Evolutionary conservation across 2,329 filamentous ascomycete species (phyloP), one percentile per base, ranked within the genome.

Genomic region (Cladosporium velox): DNA sequence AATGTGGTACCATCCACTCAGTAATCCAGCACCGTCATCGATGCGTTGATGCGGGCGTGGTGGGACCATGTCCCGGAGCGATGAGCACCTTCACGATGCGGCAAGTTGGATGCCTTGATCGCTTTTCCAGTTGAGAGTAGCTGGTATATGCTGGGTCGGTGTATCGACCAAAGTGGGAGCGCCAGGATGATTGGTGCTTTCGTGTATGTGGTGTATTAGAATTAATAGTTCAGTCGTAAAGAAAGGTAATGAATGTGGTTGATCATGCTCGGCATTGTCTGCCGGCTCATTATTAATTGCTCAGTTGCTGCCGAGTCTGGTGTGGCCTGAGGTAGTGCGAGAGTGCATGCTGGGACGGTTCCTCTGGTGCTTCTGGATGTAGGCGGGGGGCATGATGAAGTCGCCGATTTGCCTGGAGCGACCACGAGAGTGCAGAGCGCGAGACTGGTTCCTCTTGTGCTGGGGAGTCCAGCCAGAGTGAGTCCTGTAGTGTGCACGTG

Each of bases 321-420:
- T 64, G 61, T 64, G 61, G 32, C 61, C 61, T 21, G 61, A 64
- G 26, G 61, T 64, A 15, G 60, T 63, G 34, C 60, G 60, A 44
- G 60, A 63, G 60, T 63, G 60, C 47, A 55, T 64, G 34, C 61
- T 54, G 26, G 59, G 47, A 49, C 61, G 61, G 61, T 54, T 64
- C 18, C 61, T 55, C 61, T 64, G 61, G 61, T 64, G 61, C 61
- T 64, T 54, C 35, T 64, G 51, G n/a, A 64, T 64, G 51, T 64
- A 64, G 8, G 61, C 61, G 57, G 61, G 61, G 2, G 61, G 49
- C 61, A 64, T 64, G 61, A 64, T 64, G 61, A 64, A 64, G 51
- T 64, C 61, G 24, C 61, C 61, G 14, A 64, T 54, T 18, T 64
- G 61, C 61, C 49, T 64, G 35, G 61, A 64, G n/a, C 61, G 61